A percentile compares a stretch with the other conserved stretches of the same genome.
These are phyloP conservation scores for Lactarius akahatsu DNA, from an alignment of 768 basidiomycete species.

Conservation along the genomic window DNA sequence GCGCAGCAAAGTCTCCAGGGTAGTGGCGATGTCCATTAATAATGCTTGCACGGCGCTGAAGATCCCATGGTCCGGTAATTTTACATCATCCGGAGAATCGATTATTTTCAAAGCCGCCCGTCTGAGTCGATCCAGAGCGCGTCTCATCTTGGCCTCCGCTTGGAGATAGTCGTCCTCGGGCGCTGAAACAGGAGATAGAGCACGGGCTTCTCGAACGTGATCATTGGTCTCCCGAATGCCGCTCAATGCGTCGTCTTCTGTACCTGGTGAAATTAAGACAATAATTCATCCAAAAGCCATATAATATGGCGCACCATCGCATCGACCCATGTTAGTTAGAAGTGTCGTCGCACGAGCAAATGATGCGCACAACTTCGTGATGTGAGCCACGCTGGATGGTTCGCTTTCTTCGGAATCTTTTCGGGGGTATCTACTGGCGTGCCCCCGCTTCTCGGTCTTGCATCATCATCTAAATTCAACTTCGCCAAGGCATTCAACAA, in stretches of 20 bases:
- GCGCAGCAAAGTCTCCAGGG: conserved; percentile 14
- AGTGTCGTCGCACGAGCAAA: conserved; percentile 24
- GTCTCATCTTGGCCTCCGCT: conserved; percentile 52
- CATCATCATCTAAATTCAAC: conserved; percentile 16
- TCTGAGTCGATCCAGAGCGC: conserved; percentile 59
- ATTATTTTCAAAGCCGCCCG: conserved; percentile 49
- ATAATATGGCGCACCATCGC: conserved; percentile 16
- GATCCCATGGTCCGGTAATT: conserved; percentile 1
- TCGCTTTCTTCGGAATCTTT: background rate
- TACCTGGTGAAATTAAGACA: conserved; percentile 14
- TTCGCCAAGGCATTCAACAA: conserved; percentile 18
- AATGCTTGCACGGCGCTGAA: conserved; percentile 33
- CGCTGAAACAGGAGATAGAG: conserved; percentile 14
- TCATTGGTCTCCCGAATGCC: conserved; percentile 20
- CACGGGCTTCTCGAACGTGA: conserved; percentile 10
- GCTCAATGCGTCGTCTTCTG: conserved; percentile 8
- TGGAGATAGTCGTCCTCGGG: conserved; percentile 41
- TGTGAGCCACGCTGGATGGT: conserved; percentile 12
- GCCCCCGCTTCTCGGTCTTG: background rate
- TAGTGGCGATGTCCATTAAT: conserved; percentile 37
- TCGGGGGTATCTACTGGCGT: background rate
- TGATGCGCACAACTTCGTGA: conserved; percentile 28
- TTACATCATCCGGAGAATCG: conserved; percentile 35
- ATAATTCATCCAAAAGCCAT: background rate
- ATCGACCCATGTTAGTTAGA: conserved; percentile 9